A percentile compares a stretch with the other conserved stretches of the same genome.
Evolutionary conservation across 495 filamentous ascomycete species (phyloP).

Genomic region (Talaromyces ruber): DNA sequence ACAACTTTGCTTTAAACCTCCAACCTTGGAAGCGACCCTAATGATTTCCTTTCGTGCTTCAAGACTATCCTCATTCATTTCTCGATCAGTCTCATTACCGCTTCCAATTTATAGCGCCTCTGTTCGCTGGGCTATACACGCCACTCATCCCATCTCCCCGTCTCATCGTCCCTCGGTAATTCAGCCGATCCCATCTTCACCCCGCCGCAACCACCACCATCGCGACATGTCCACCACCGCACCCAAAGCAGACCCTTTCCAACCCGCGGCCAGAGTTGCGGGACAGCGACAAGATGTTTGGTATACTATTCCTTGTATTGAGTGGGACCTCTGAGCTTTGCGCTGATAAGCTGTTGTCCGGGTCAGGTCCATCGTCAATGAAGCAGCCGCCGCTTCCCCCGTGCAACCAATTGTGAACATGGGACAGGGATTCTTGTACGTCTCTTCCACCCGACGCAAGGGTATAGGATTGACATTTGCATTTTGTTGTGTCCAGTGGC

Average conservation of each 20-base stretch:
- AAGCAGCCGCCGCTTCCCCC: slow-evolving; percentile 75
- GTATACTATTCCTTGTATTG: slow-evolving; percentile 35
- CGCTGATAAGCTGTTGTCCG: slow-evolving; percentile 10
- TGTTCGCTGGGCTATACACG: background rate
- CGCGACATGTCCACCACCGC: slow-evolving; percentile 29
- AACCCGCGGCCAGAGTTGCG: slow-evolving; percentile 71
- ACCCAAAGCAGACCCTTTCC: slow-evolving; percentile 42
- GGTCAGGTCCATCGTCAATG: slow-evolving; percentile 85
- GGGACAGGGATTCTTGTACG: slow-evolving; percentile 89
- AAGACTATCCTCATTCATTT: background rate
- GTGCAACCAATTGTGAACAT: slow-evolving; percentile 91
- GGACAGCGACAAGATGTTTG: slow-evolving; percentile 89
- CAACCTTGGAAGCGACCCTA: background rate
- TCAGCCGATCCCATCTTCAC: background rate
- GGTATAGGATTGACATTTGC: background rate
- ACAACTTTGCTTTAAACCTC: background rate
- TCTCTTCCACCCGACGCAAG: background rate
- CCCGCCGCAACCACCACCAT: slow-evolving; percentile 6
- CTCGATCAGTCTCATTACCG: background rate
- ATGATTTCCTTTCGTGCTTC: background rate
- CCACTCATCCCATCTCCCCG: background rate
- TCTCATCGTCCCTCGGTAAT: background rate
- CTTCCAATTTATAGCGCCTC: background rate
- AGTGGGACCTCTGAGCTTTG: slow-evolving; percentile 1
- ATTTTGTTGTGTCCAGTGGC: slow-evolving; percentile 41